These are phyloP conservation scores for Coemansia sp. DNA, from an alignment of 192 early-diverging fungal genomes.

Conservation along the genomic window DNA sequence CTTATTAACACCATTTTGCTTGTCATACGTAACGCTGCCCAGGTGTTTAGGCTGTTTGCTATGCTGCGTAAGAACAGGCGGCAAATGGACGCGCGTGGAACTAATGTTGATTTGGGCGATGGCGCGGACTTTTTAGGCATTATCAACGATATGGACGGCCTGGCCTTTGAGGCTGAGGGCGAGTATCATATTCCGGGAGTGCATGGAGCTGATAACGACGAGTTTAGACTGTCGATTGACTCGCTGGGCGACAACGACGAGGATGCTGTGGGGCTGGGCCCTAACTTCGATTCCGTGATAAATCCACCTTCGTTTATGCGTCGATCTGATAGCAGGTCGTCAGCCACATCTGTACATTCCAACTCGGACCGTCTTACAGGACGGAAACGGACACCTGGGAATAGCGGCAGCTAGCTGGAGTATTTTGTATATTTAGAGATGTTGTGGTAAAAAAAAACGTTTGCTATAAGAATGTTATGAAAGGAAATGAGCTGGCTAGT, in stretches of 20 bases:
- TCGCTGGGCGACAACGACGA: conserved; percentile 23
- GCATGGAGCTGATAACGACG: conserved; percentile 9
- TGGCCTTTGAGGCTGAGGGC: conserved; percentile 24
- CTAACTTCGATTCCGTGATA: not conserved
- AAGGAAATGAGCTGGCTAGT: not conserved
- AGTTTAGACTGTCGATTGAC: conserved; percentile 56
- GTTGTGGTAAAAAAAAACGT: not conserved
- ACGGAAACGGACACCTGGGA: conserved; percentile 20
- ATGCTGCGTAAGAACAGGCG: conserved; percentile 65
- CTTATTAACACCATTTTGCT: conserved; percentile 73
- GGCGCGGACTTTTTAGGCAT: conserved; percentile 41
- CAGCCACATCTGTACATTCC: conserved; percentile 39
- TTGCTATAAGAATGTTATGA: not conserved
- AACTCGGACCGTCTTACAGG: conserved; percentile 32
- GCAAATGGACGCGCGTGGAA: conserved; percentile 34
- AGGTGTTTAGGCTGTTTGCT: conserved; percentile 68
- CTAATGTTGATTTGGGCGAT: conserved; percentile 36
- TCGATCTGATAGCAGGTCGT: conserved; percentile 44
- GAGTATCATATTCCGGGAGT: conserved; percentile 30
- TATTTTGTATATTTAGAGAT: not conserved
- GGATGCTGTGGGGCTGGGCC: conserved; percentile 8
- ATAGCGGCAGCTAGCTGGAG: not conserved
- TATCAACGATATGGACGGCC: conserved; percentile 45
- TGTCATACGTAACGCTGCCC: conserved; percentile 74
- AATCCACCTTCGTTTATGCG: conserved; percentile 3